A percentile compares a stretch with the other conserved stretches of the same genome.
These are phyloP conservation scores for Onygenales sp. DNA, from an alignment of 2,329 filamentous ascomycete species.

Conservation along the genomic window DNA sequence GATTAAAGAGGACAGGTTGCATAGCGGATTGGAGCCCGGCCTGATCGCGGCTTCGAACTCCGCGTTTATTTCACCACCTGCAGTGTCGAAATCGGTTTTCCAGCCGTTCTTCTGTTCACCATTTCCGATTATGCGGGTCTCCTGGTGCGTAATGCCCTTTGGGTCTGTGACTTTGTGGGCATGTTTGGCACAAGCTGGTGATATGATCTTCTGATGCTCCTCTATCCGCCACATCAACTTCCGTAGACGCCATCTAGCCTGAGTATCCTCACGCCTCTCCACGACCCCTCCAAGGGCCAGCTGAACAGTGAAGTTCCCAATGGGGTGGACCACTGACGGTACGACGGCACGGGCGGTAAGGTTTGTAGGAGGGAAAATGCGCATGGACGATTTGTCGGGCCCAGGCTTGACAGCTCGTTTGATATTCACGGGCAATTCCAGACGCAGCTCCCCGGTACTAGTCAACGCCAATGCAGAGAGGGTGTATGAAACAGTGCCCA, in stretches of 20 bases:
- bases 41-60: constrained; percentile 62
- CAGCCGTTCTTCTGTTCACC: constrained; percentile 79
- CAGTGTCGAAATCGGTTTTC: constrained; percentile 67
- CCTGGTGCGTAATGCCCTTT: constrained; percentile 65
- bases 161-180: constrained; percentile 53
- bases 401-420: constrained; percentile 72
- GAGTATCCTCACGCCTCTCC: constrained; percentile 56
- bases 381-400: constrained; percentile 76
- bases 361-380: constrained; percentile 93
- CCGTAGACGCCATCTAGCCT: constrained; percentile 80
- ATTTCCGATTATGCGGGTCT: constrained; percentile 67
- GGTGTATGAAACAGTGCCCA: constrained; percentile 69
- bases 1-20: constrained; percentile 57
- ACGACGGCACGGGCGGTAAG: constrained; percentile 78
- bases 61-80: constrained; percentile 67
- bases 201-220: constrained; percentile 70
- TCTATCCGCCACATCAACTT: constrained; percentile 91
- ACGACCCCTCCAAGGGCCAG: constrained; percentile 82
- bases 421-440: constrained; percentile 60
- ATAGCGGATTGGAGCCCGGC: constrained; percentile 56
- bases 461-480: constrained; percentile 59
- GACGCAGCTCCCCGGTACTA: constrained; percentile 51
- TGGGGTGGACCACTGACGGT: constrained; percentile 74
- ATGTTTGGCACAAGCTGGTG: constrained; percentile 73
- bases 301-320: constrained; percentile 67